Evolutionary conservation across 2,329 filamentous ascomycete genomes (phyloP).

Genomic region (Pseudocercospora macadamiae): DNA sequence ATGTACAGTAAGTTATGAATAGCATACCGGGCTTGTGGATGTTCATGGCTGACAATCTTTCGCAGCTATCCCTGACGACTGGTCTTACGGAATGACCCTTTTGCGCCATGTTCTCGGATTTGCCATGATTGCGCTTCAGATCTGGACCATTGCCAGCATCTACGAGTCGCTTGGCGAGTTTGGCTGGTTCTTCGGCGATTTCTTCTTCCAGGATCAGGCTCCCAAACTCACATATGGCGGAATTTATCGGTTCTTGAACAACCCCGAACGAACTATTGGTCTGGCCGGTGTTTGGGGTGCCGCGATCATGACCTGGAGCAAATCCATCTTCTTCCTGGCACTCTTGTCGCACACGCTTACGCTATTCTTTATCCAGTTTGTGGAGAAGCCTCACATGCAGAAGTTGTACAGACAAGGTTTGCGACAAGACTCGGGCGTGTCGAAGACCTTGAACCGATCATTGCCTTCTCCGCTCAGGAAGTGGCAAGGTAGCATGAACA

Average conservation of each 20-base stretch:
- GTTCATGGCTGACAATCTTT: constrained; percentile 12
- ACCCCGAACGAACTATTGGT: constrained; percentile 91
- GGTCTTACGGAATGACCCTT: constrained; percentile 81
- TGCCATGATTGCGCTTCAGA: constrained; percentile 78
- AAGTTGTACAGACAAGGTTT: constrained; percentile 89
- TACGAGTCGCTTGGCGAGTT: constrained; percentile 97
- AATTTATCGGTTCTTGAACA: constrained; percentile 98
- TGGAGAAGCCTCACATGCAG: constrained; percentile 97
- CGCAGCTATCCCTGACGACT: constrained; percentile 71
- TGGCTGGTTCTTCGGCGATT: constrained; percentile 98
- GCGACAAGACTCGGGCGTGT: constrained; percentile 84
- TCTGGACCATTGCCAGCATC: constrained; percentile 91
- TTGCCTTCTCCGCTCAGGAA: constrained; percentile 81
- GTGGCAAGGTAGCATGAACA: constrained; percentile 85
- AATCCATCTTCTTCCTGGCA: constrained; percentile 82
- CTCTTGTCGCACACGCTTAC: constrained; percentile 83
- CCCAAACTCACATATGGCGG: constrained; percentile 92
- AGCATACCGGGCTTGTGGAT: not conserved
- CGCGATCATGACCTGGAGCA: constrained; percentile 89
- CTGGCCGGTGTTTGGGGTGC: constrained; percentile 95
- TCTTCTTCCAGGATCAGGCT: constrained; percentile 94
- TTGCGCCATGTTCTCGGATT: constrained; percentile 85
- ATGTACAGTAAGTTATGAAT: constrained; percentile 65
- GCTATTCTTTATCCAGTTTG: constrained; percentile 84
- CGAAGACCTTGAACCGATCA: constrained; percentile 85